Percentiles rank a stretch among this genome's conserved stretches.
These are phyloP conservation scores for Exophiala phaeomuriformis DNA, from an alignment of 2,329 filamentous ascomycete species.

Conservation along the genomic window DNA sequence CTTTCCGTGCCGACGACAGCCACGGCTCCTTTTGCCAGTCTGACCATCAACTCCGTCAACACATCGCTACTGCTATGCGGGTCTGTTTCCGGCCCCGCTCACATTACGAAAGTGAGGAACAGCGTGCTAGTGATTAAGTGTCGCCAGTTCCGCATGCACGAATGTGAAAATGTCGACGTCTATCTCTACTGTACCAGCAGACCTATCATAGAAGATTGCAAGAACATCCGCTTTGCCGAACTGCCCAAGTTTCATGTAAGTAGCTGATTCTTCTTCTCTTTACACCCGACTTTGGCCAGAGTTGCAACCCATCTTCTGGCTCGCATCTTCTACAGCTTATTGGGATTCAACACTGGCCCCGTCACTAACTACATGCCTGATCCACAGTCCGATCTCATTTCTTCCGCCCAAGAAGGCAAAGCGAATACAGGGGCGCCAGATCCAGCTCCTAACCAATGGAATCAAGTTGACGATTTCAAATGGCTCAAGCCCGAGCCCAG, in stretches of 20 bases:
- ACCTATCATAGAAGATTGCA: slow-evolving; percentile 91
- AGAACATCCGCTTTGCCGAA: slow-evolving; percentile 67
- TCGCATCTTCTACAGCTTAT: no score
- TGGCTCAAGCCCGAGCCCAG: slow-evolving; percentile 79
- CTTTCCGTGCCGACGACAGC: slow-evolving; percentile 56
- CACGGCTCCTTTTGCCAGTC: slow-evolving; percentile 56
- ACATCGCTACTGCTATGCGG: slow-evolving; percentile 70
- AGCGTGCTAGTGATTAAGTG: slow-evolving; percentile 67
- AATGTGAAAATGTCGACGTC: slow-evolving; percentile 70
- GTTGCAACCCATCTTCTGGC: not conserved
- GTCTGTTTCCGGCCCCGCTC: slow-evolving; percentile 68
- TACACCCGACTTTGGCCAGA: not conserved
- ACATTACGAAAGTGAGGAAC: slow-evolving; percentile 67
- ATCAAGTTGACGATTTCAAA: slow-evolving; percentile 93
- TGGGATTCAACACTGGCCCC: no score
- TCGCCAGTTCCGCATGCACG: slow-evolving; percentile 88
- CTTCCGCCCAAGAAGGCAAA: slow-evolving; percentile 23
- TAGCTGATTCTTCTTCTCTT: not conserved
- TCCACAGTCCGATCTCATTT: slow-evolving; percentile 15
- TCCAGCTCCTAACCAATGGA: slow-evolving; percentile 60
- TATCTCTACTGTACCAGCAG: slow-evolving; percentile 76
- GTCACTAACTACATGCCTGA: not conserved
- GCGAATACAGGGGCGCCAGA: not conserved
- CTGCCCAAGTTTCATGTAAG: slow-evolving; percentile 47
- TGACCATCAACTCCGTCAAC: slow-evolving; percentile 62